Percentiles rank a stretch among this genome's conserved stretches.
Conservation (phyloP, 2,329 filamentous ascomycete species). For the Fusarium subglutinans region DNA sequence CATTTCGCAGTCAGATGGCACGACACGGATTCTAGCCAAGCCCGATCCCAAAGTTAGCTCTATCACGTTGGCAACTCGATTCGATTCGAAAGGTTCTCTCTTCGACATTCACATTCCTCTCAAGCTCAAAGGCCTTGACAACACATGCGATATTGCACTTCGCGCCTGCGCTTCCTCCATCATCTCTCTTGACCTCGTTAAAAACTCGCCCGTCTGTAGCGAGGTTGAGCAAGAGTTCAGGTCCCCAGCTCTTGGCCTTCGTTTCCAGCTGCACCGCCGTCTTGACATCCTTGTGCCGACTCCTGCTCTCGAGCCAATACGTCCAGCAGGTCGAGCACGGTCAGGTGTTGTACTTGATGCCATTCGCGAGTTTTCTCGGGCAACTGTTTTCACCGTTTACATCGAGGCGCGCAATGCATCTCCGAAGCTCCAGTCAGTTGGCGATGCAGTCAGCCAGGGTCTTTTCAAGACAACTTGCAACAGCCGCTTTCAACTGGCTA, state of each 20-base stretch:
- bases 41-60: slow-evolving; percentile 7
- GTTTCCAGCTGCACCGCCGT: background rate
- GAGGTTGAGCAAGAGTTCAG: slow-evolving; percentile 5
- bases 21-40: background rate
- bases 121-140: slow-evolving; percentile 20
- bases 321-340: slow-evolving; percentile 4
- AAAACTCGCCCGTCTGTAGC: background rate
- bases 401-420: slow-evolving; percentile 4
- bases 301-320: slow-evolving; percentile 2
- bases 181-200: background rate
- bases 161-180: slow-evolving; percentile 10
- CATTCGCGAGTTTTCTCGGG: slow-evolving; percentile 7
- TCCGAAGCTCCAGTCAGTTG: background rate
- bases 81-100: background rate
- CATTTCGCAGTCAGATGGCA: background rate
- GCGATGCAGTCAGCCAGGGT: slow-evolving; percentile 8
- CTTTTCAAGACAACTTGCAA: background rate
- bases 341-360: slow-evolving; percentile 22
- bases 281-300: slow-evolving; percentile 2
- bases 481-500: slow-evolving; percentile 9
- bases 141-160: background rate
- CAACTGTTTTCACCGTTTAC: slow-evolving; percentile 14
- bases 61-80: background rate
- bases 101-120: slow-evolving; percentile 16
- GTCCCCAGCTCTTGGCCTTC: slow-evolving; percentile 3